Evolutionary conservation across 139 green algal genomes (phyloP), one percentile per base, ranked within the genome.

Genomic region (Nannochloris sp.): DNA sequence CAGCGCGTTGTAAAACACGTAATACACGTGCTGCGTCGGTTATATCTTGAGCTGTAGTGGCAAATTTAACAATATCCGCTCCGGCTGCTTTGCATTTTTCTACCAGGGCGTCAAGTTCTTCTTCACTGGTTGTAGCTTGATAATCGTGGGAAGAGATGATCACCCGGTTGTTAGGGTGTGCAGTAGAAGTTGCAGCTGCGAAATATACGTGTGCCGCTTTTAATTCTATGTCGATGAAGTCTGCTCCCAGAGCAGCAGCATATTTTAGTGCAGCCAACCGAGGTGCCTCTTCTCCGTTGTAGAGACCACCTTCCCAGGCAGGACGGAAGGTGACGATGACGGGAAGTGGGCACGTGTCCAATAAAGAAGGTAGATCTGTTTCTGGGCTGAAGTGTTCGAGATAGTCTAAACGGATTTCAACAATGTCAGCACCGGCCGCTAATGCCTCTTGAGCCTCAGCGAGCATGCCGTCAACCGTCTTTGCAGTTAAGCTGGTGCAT

Each of bases 91-190:
- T 0, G 38, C 77, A 35, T 72, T 94, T 89, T 25, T 70, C 53
- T 27, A 89, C 72, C 31, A 89, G 65, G 10, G 59, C 67, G 10
- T 73, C 47, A 39, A 98, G 81, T 42, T 83, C 72, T n/a, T 79
- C 77, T 3, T 70, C 61, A 14, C 55, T 42, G 0, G 92, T 87
- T 0, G 90, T 97, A 30, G 53, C 34, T 35, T 88, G 56, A 45
- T 95, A 99, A 81, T 99, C 79, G 67, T 99, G 93, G 27, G 70
- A 83, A 6, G 87, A 96, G n/a, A 99, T 65, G 65, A 99, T 99
- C 47, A 99, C 30, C 38, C 83, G 81, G 32, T 77, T 91, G 36
- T 27, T 61, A n/a, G 12, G 31, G 44, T 13, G 19, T 53, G 58
- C 10, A 32, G 34, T 25, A 38, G 33, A 24, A n/a, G 37, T n/a